These are phyloP conservation scores for Pleurotus giganteus DNA, from an alignment of 768 basidiomycete genomes.

Conservation along the genomic window DNA sequence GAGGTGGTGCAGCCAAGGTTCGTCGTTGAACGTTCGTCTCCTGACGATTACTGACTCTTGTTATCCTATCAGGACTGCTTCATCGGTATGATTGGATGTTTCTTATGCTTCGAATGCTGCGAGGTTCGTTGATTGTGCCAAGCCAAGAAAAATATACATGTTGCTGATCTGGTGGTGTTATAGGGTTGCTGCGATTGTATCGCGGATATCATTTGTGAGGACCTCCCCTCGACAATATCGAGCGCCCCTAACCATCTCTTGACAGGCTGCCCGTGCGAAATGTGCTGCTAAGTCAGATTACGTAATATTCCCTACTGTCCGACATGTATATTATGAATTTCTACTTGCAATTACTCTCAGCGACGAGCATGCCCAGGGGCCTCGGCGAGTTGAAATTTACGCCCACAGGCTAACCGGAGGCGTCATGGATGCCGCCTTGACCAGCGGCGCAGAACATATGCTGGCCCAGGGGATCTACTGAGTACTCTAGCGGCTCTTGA, in stretches of 20 bases:
- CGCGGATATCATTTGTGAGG: constrained; percentile 70
- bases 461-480: too few relatives aligned
- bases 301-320: not conserved
- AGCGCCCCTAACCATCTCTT: not conserved
- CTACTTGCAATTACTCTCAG: not conserved
- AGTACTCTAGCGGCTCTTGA: too few relatives aligned
- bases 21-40: constrained; percentile 4
- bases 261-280: constrained; percentile 77
- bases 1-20: constrained; percentile 71
- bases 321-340: not conserved
- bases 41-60: constrained; percentile 7
- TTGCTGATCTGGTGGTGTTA: constrained; percentile 6
- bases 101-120: constrained; percentile 77
- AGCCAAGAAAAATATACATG: not conserved
- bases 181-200: constrained; percentile 71
- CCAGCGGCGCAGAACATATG: too few relatives aligned
- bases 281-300: constrained; percentile 52
- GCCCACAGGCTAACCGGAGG: too few relatives aligned
- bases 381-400: too few relatives aligned
- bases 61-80: constrained; percentile 56
- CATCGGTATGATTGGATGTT: constrained; percentile 58
- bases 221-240: not conserved
- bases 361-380: not conserved
- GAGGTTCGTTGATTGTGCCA: constrained; percentile 56
- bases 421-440: too few relatives aligned